Evolutionary conservation across 306 rosid species (phyloP), one percentile per base, ranked within the genome.

Genomic region (Dalbergia oliveri): DNA sequence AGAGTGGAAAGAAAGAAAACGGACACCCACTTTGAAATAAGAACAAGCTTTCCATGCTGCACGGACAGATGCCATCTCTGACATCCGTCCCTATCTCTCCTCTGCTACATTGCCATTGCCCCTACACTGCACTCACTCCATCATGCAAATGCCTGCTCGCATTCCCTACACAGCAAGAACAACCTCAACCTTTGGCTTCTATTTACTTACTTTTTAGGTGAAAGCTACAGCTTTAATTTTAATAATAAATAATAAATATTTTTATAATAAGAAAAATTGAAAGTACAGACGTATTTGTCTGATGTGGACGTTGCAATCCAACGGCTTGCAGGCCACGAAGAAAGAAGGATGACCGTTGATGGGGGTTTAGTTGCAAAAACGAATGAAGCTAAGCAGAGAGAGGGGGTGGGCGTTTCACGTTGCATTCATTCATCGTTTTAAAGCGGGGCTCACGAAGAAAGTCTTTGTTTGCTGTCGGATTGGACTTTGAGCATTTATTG

Each of bases 311-410:
- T 14, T 14, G 31, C 3, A 26, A 74, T 74, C 69, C 44, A 74
- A 41, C 78, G 23, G 60, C 59, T 33, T 3, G 11, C 13, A 13
- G n/a, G 23, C 15, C 9, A 12, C 7, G 16, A 12, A 3, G 59
- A 57, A 59, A 21, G 9, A 60, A 74, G n/a, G 69, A 60, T 41
- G 26, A 74, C 26, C 68, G 68, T 58, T 43, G 78, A 73, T 59
- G 41, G 54, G 21, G 21, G 11, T 57, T 18, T 45, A 37, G 39
- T 11, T 34, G 21, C 11, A 11, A 68, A 8, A 13, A 12, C 31
- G 31, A 66, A 43, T 9, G 58, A 19, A 31, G 31, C 31, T 26
- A 26, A 1, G 31, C 31, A 26, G 31, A 26, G 31, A 1, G 2
- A 26, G 33, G 35, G 60, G 4, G 54, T 18, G 80, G 72, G 21